These are phyloP conservation scores for Ogataea corticis DNA, from an alignment of 805 yeast species.

Conservation along the genomic window DNA sequence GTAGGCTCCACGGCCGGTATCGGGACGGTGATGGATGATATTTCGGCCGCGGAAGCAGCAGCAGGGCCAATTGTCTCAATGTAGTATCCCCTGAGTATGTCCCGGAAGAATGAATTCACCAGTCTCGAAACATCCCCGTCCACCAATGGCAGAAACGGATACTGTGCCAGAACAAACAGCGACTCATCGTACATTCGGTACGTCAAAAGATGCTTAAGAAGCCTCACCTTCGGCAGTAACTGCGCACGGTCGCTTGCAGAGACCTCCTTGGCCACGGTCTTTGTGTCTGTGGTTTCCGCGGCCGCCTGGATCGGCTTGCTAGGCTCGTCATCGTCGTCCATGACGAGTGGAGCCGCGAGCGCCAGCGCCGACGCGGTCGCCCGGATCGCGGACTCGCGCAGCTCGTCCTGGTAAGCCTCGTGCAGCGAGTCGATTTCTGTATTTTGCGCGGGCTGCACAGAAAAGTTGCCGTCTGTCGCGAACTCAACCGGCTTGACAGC, in stretches of 20 bases:
- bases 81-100: conserved; percentile 51
- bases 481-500: conserved; percentile 51
- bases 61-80: too few species aligned
- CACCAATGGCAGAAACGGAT: conserved; percentile 60
- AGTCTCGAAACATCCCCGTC: conserved; percentile 49
- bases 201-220: conserved; percentile 54
- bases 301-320: conserved; percentile 8
- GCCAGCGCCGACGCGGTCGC: conserved; percentile 81
- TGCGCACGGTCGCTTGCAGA: conserved; percentile 18
- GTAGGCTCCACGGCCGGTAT: conserved; percentile 33
- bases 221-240: conserved; percentile 40
- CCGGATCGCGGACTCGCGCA: conserved; percentile 55
- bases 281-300: neutral
- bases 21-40: too few species aligned
- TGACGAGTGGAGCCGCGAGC: conserved; percentile 78
- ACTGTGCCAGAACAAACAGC: conserved; percentile 54
- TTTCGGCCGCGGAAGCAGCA: too few species aligned
- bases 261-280: conserved; percentile 1
- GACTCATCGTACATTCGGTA: conserved; percentile 67
- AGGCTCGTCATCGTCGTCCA: conserved; percentile 53
- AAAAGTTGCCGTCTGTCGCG: conserved; percentile 19
- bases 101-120: conserved; percentile 50
- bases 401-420: conserved; percentile 43
- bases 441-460: conserved; percentile 13
- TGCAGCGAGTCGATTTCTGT: conserved; percentile 44